Evolutionary conservation across 2,329 filamentous ascomycete species (phyloP), one percentile per base, ranked within the genome.

Genomic region (Teratosphaeria pseudoeucalypti): DNA sequence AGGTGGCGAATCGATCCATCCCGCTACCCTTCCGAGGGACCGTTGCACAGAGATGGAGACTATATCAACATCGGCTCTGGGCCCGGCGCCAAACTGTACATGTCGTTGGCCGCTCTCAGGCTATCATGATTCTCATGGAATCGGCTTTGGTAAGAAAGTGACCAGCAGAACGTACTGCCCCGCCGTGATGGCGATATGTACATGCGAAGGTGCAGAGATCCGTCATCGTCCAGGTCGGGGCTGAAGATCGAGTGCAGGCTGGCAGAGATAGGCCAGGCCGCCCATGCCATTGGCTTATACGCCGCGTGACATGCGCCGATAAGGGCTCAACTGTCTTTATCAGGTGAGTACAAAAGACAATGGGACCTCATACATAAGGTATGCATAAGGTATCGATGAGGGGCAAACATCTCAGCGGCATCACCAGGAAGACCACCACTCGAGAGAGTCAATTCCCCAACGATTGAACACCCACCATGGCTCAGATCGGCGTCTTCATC

Each of bases 401-500:
- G 43, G 43, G 43, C 43, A 49, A 19, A 10, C 7, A n/a, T 19
- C 6, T 23, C 43, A 49, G 43, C 43, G 23, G 43, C 14, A n/a
- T n/a, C 43, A 49, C n/a, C 43, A 23, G 5, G 19, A 49, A 23
- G 7, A 49, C n/a, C 6, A 49, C n/a, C 5, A 43, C 29, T 43
- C 16, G 10, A 23, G 10, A 23, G n/a, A 49, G 19, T 19, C 43
- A 5, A 9, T 19, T 19, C 23, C 23, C 1, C 43, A 49, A 49
- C 26, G 23, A 56, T 43, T 16, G 23, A 23, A 34, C 52, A 39
- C 59, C 60, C 49, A 32, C 29, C 4, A 32, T 32, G 29, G 29
- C 29, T 32, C 57, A 61, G 29, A 61, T 62, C 6, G 61, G 61
- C 29, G 59, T 62, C 58, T 62, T 62, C 61, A 59, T 62, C 54